Conservation (phyloP, 179 eudicot species). For the Beta corolliflora region DNA sequence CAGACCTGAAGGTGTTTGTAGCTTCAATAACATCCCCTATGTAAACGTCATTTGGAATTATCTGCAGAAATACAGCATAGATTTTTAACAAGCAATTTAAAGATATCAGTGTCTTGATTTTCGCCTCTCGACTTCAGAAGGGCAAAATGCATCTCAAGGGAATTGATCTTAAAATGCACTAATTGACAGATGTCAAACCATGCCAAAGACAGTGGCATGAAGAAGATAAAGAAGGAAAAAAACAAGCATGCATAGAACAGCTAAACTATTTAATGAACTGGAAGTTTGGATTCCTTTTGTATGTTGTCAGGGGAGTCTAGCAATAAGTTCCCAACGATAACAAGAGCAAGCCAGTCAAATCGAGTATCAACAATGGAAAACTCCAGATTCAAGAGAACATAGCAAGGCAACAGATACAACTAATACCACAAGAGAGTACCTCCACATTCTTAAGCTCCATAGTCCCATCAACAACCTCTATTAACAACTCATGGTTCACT, state of each 20-base stretch:
- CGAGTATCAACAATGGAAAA: neutral
- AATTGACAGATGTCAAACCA: slow-evolving; percentile 9
- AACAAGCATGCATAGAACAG: neutral
- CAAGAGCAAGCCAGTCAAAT: neutral
- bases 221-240: neutral
- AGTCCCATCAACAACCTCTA: slow-evolving; percentile 65
- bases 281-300: neutral
- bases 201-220: neutral
- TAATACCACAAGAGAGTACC: slow-evolving; percentile 39
- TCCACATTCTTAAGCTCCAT: slow-evolving; percentile 66
- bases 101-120: neutral
- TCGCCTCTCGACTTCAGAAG: slow-evolving; percentile 6
- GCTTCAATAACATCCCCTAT: slow-evolving; percentile 74
- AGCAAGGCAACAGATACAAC: neutral
- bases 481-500: slow-evolving; percentile 69
- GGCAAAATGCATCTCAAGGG: neutral
- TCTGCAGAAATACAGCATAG: slow-evolving; percentile 51
- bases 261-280: neutral
- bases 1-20: slow-evolving; percentile 66
- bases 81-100: slow-evolving; percentile 15
- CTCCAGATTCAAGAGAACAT: neutral
- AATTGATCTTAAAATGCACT: neutral
- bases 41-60: slow-evolving; percentile 82
- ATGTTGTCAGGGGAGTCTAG: neutral
- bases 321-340: neutral